Evolutionary conservation across 75 land plant genomes (phyloP).

Genomic region (Picea sitchensis): DNA sequence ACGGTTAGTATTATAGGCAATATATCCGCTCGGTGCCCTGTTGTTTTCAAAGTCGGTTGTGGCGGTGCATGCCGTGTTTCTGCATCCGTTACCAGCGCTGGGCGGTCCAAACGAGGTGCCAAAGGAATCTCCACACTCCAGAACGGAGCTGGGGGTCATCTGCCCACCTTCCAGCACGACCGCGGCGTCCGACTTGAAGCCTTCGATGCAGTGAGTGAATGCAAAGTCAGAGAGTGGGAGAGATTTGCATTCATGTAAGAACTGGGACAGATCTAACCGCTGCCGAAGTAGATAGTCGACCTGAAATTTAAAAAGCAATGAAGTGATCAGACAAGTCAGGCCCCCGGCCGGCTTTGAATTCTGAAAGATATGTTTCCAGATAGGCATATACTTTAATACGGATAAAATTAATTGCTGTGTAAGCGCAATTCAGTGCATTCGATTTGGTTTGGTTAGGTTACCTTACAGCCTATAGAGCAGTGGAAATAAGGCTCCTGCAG

Average conservation of each 20-base stretch:
- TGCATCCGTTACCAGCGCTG: conserved; percentile 16
- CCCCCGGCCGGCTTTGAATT: background rate
- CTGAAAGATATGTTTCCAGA: conserved; percentile 7
- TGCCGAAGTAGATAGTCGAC: conserved; percentile 51
- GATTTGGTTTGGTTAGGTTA: background rate
- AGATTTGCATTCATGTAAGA: conserved; percentile 31
- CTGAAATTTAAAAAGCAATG: conserved; percentile 13
- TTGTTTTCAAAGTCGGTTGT: conserved; percentile 39
- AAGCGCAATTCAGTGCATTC: background rate
- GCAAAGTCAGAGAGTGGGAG: conserved; percentile 41
- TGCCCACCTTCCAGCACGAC: conserved; percentile 36
- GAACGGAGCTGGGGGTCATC: conserved; percentile 53
- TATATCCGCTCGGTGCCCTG: conserved; percentile 24
- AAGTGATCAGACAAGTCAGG: conserved; percentile 12
- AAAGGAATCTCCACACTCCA: conserved; percentile 30
- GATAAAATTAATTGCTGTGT: background rate
- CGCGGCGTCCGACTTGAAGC: conserved; percentile 13
- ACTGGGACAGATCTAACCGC: conserved; percentile 40
- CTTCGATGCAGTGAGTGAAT: conserved; percentile 9
- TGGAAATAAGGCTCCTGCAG: conserved; percentile 52
- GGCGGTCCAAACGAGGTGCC: conserved; percentile 25
- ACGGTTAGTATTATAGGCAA: conserved; percentile 9
- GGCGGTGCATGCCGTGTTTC: conserved; percentile 14
- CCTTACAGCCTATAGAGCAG: conserved; percentile 84
- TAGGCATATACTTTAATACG: background rate